Conservation (phyloP, 1,284 basidiomycete genomes). For the Trametes polyzona region DNA sequence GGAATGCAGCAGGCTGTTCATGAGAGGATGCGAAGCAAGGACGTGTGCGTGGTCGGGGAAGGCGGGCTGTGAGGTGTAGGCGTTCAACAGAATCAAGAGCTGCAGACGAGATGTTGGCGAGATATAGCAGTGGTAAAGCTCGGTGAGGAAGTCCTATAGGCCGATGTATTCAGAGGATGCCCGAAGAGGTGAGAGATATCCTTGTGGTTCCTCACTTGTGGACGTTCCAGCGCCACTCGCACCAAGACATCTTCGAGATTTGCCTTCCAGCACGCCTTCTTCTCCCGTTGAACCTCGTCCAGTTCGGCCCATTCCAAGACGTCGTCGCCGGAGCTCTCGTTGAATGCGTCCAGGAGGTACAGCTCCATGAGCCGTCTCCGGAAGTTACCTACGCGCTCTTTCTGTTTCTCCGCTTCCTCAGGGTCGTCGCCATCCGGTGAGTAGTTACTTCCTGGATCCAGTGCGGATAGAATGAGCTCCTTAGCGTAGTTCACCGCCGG, state of each 20-base stretch:
- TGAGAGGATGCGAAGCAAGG: slow-evolving; percentile 65
- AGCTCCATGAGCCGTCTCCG: slow-evolving; percentile 69
- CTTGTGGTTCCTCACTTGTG: slow-evolving; percentile 52
- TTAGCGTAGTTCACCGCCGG: slow-evolving; percentile 66
- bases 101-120: slow-evolving; percentile 67
- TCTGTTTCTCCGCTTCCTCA: slow-evolving; percentile 35
- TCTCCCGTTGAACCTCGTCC: slow-evolving; percentile 60
- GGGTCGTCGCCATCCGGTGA: slow-evolving; percentile 15
- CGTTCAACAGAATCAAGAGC: slow-evolving; percentile 63
- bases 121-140: slow-evolving; percentile 63
- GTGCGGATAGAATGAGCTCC: slow-evolving; percentile 65
- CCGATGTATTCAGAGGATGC: neutral
- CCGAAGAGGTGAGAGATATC: slow-evolving; percentile 6
- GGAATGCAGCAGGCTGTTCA: slow-evolving; percentile 62
- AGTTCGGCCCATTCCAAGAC: slow-evolving; percentile 73
- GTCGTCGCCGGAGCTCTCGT: slow-evolving; percentile 72
- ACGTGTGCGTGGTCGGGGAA: slow-evolving; percentile 50
- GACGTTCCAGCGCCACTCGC: slow-evolving; percentile 60
- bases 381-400: slow-evolving; percentile 60
- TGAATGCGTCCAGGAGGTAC: slow-evolving; percentile 74
- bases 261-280: slow-evolving; percentile 67
- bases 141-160: slow-evolving; percentile 64
- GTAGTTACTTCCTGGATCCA: slow-evolving; percentile 37
- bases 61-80: slow-evolving; percentile 55
- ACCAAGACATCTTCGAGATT: slow-evolving; percentile 77